These are phyloP conservation scores for Echeveria elegans DNA, from an alignment of 164 flowering plant species.

Conservation along the genomic window DNA sequence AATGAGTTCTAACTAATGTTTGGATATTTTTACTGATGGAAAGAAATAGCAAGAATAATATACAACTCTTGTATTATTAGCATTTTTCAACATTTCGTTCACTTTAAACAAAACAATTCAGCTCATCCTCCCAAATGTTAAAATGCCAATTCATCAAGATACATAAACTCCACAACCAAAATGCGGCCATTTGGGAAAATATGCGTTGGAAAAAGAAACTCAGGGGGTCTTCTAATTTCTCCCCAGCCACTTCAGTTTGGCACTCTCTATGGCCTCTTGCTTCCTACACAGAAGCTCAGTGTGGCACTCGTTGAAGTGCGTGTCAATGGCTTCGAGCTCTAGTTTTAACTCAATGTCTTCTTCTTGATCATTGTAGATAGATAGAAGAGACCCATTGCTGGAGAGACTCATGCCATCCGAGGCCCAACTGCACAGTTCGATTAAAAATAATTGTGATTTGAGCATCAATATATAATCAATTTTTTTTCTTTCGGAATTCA, in stretches of 20 bases:
- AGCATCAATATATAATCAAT: neutral
- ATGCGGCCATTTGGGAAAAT: neutral
- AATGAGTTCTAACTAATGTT: too few species aligned
- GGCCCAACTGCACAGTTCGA: neutral
- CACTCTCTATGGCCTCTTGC: neutral
- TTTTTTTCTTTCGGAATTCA: too few species aligned
- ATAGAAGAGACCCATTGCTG: neutral
- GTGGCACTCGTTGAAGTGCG: neutral
- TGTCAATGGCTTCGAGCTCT: neutral
- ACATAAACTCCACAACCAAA: neutral
- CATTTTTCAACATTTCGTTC: too few species aligned
- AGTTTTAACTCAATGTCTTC: neutral
- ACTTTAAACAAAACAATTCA: too few species aligned
- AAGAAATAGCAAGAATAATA: too few species aligned
- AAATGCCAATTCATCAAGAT: neutral
- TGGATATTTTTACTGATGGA: too few species aligned
- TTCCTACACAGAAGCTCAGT: neutral
- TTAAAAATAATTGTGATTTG: neutral
- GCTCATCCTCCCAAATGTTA: neutral
- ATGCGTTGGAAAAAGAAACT: neutral
- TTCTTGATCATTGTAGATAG: neutral
- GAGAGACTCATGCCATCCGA: neutral
- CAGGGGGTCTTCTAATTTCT: neutral
- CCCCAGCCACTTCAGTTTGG: neutral
- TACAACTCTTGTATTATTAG: too few species aligned